Evolutionary conservation across 1,284 basidiomycete genomes (phyloP).

Genomic region (Heterobasidion occidentale): DNA sequence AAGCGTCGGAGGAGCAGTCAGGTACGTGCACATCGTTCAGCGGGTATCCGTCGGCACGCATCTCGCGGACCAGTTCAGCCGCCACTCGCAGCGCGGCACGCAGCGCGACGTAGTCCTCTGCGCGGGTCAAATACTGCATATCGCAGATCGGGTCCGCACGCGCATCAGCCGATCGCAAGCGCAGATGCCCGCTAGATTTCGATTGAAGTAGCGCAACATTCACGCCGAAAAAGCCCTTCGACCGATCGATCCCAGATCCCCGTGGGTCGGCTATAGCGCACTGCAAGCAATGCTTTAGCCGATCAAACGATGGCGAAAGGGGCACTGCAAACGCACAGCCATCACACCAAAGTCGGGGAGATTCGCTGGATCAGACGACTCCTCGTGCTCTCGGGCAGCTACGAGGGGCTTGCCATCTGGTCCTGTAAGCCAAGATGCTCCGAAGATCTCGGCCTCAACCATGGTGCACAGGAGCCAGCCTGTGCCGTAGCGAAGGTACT

Average conservation of each 20-base stretch:
- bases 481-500: conserved; percentile 4
- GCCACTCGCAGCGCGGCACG: conserved; percentile 27
- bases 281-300: no score
- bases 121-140: conserved; percentile 25
- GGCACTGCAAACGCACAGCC: conserved; percentile 3
- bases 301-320: not conserved
- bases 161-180: conserved; percentile 21
- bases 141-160: conserved; percentile 24
- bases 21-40: conserved; percentile 8
- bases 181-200: conserved; percentile 6
- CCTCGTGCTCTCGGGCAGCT: not conserved
- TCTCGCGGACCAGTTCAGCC: conserved; percentile 22
- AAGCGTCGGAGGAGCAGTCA: conserved; percentile 2
- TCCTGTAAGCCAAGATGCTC: conserved; percentile 4
- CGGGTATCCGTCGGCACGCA: conserved; percentile 12
- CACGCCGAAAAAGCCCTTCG: conserved; percentile 7
- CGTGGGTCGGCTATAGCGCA: not conserved
- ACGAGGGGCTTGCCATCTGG: conserved; percentile 2
- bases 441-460: conserved; percentile 7
- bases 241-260: not conserved
- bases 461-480: conserved; percentile 9
- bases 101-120: conserved; percentile 14
- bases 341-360: conserved; percentile 11
- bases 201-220: conserved; percentile 1
- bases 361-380: conserved; percentile 6